Evolutionary conservation across 2,329 filamentous ascomycete genomes (phyloP).

Genomic region (Paraconiothyrium brasiliense): DNA sequence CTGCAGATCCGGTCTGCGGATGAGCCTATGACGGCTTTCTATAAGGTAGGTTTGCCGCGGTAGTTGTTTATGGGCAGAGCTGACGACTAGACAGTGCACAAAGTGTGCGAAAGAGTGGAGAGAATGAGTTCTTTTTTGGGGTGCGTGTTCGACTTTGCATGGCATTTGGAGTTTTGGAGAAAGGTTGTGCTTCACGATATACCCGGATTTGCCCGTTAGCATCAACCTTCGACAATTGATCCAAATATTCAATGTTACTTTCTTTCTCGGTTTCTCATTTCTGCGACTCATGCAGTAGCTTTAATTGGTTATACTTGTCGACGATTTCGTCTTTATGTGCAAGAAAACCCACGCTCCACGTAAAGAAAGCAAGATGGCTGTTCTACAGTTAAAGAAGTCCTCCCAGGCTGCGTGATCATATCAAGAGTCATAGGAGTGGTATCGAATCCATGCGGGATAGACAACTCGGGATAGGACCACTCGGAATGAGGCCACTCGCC

Average conservation of each 20-base stretch:
- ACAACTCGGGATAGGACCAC: too few species aligned
- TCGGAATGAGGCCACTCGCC: too few species aligned
- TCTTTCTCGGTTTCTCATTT: background rate
- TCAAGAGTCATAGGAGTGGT: background rate
- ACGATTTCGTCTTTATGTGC: background rate
- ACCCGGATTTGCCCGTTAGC: conserved; percentile 2
- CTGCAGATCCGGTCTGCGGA: conserved; percentile 98
- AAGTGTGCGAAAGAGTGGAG: conserved; percentile 57
- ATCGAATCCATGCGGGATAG: background rate
- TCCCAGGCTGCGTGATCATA: background rate
- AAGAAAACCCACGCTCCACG: background rate
- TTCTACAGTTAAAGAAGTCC: background rate
- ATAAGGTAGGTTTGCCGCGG: conserved; percentile 73
- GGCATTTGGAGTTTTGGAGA: conserved; percentile 16
- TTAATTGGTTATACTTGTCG: background rate
- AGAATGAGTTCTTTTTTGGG: conserved; percentile 35
- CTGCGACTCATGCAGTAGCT: background rate
- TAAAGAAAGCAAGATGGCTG: background rate
- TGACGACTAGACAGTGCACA: conserved; percentile 45
- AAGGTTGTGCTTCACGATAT: conserved; percentile 15
- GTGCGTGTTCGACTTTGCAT: background rate
- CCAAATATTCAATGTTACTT: background rate
- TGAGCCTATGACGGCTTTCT: conserved; percentile 98
- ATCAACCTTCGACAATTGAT: background rate
- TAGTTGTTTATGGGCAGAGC: background rate